Conservation (phyloP, 306 rosid genomes). For the Lablab purpureus region DNA sequence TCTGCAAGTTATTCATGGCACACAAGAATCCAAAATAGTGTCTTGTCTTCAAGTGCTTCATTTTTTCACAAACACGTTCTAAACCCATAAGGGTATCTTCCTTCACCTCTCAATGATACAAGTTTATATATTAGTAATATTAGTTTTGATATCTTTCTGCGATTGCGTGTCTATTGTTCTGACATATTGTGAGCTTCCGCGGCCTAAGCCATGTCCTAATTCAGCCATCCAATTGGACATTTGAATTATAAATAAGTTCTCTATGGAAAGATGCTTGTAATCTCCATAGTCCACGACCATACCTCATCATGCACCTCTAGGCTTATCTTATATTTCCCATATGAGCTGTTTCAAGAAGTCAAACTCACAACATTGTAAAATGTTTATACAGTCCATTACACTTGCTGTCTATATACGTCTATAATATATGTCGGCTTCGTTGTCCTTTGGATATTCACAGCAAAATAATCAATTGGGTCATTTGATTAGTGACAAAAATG, state of each 20-base stretch:
- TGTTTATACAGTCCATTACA: constrained; percentile 43
- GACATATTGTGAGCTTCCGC: constrained; percentile 60
- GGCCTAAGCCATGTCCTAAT: constrained; percentile 68
- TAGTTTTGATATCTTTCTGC: constrained; percentile 46
- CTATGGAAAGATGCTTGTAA: constrained; percentile 67
- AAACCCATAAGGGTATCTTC: constrained; percentile 50
- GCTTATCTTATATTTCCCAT: constrained; percentile 60
- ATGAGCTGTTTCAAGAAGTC: constrained; percentile 82
- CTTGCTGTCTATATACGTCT: constrained; percentile 47
- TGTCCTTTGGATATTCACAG: constrained; percentile 56
- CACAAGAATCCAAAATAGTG: constrained; percentile 56
- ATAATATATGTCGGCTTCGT: constrained; percentile 67
- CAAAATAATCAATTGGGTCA: constrained; percentile 41
- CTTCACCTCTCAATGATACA: constrained; percentile 47
- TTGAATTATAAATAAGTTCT: constrained; percentile 47
- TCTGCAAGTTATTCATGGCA: constrained; percentile 51
- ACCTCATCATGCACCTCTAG: constrained; percentile 61
- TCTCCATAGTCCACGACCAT: constrained; percentile 54
- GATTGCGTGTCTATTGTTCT: constrained; percentile 68
- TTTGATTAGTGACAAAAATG: constrained; percentile 43
- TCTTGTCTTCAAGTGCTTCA: constrained; percentile 46
- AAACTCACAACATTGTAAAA: constrained; percentile 52
- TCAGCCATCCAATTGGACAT: constrained; percentile 58
- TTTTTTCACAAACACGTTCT: constrained; percentile 54
- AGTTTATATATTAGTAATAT: constrained; percentile 27